Evolutionary conservation across 1,284 basidiomycete species (phyloP).

Genomic region (Rhodotorula sp.): DNA sequence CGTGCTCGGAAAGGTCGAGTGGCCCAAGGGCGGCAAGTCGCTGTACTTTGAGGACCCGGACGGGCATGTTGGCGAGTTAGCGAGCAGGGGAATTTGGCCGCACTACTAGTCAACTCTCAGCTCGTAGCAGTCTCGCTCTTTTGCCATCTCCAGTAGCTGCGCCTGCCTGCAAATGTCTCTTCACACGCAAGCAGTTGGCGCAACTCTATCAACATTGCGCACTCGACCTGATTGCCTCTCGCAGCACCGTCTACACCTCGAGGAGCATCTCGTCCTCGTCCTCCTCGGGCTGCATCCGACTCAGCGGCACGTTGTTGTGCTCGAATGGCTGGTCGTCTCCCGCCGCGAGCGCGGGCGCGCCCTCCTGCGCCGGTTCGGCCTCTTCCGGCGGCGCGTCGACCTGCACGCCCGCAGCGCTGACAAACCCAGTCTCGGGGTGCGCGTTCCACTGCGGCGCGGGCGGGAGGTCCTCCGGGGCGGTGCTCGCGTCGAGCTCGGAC

Average conservation of each 20-base stretch:
- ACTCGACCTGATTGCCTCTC: background rate
- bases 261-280: conserved; percentile 44
- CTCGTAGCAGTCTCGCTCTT: background rate
- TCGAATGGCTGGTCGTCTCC: conserved; percentile 9
- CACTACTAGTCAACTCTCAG: conserved; percentile 8
- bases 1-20: conserved; percentile 15
- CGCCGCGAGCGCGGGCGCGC: background rate
- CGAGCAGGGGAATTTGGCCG: conserved; percentile 32
- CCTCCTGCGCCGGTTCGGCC: background rate
- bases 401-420: conserved; percentile 22
- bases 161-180: background rate
- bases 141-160: background rate
- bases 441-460: conserved; percentile 7
- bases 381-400: background rate
- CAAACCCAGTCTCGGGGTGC: conserved; percentile 17
- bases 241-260: conserved; percentile 23
- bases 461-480: conserved; percentile 6
- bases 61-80: conserved; percentile 35
- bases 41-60: conserved; percentile 33
- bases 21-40: conserved; percentile 33
- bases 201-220: background rate
- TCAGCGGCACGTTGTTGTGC: conserved; percentile 22
- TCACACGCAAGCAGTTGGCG: background rate
- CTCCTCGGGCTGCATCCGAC: conserved; percentile 31
- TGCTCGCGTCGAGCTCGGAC: conserved; percentile 42